Base-by-base conservation (phyloP, 495 filamentous ascomycete species). In the Trypethelium eluteriae region DNA sequence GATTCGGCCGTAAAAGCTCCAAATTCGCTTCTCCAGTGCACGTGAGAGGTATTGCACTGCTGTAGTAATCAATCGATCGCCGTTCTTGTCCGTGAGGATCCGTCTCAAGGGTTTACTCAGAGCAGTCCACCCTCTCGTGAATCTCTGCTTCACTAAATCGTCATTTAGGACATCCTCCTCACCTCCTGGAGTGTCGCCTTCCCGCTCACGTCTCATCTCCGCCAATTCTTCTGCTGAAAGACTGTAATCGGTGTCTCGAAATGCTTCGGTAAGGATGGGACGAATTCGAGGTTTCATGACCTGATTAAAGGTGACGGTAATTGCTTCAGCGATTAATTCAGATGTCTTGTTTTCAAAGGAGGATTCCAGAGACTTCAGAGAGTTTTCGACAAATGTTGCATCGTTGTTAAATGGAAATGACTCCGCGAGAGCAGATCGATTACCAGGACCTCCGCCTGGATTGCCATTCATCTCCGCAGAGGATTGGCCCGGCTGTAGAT, bases 21-120 rank as follows among this genome's bases (percentile, higher is more conserved):
- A 93, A 39, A 98, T 86, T 2, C 93, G 79, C 82, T 96, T 98
- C 80, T 98, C 95, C 9, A 98, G 81, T 50, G 92, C 82, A 14
- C 82, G 81, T 0, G 87, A 80, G 2, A 98, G 84, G 74, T 95
- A 89, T 1, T 79, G 80, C 16, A 91, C 82, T 10, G 92, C 89
- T 6, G 85, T 80, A 39, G 86, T 84, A 25, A 96, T 81, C 9
- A 98, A 80, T 18, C 82, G 83, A 65, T 87, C 84, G 72, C 86
- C 93, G 35, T 85, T 87, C 38, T 82, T 78, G 0, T 85, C 77
- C 3, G 91, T 96, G 64, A 98, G 85, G 65, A 98, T 82, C n/a
- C 92, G 87, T n/a, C 84, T 84, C 53, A 97, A 79, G 3, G 95
- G 92, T 62, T 83, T 83, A 74, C 92, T 91, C 0, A 98, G 81